Base-by-base conservation (phyloP, 768 basidiomycete species). In the Pholiota molesta region DNA sequence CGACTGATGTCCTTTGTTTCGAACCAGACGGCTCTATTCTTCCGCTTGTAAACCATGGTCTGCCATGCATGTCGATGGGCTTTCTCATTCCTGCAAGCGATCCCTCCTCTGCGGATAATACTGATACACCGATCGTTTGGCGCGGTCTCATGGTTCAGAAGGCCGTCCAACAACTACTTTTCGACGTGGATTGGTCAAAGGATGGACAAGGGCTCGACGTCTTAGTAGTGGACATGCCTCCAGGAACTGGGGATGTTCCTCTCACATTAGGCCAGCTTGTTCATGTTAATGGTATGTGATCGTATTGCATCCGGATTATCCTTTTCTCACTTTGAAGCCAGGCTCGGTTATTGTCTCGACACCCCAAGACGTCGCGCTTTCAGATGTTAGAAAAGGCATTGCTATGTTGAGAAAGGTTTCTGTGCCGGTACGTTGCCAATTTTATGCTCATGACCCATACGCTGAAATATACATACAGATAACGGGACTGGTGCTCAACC, bases 81-180 rank as follows among this genome's bases (percentile, higher is more conserved):
- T 99, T 95, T 72, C 84, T 99, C 13, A 83, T 99, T 14, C 90
- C 92, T 0, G 76, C 70, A 6, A 65, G 67, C 21, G 78, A 59
- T 69, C 52, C 65, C 28, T 31, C 61, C 8, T 39, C 62, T 2
- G 56, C 78, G 45, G 77, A 83, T 2, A 82, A 82, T 57, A 81
- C 81, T 37, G 94, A 96, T 70, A 86, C 88, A 0, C 89, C 95
- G 0, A 83, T 98, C 33, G 93, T 97, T 31, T 99, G 97, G 97
- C 84, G 97, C 26, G 97, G 97, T 2, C 83, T 97, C 21, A 99
- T 98, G 97, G 97, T 98, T 1, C 95, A 97, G 77, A 98, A 98
- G 71, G 95, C 96, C 26, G 94, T 96, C 0, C 96, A 98, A 72
- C 96, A 98, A 71, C 81, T 99, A 0, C 82, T 98, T 1, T 98